phyloP scores from a whole-genome alignment of 148 eudicot species.

The Vaccinium myrtillus region DNA sequence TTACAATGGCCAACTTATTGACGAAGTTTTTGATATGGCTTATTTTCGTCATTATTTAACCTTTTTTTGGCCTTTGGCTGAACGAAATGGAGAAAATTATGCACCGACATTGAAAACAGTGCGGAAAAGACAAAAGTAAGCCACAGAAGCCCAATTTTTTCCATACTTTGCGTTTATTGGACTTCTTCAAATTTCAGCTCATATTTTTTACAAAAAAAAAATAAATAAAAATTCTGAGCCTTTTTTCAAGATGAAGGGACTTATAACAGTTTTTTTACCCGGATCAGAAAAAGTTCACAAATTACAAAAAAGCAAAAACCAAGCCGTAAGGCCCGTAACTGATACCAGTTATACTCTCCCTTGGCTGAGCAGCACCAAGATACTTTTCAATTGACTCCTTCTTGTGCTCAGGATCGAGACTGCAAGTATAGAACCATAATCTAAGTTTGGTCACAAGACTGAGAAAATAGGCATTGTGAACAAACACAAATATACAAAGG shows the following conservation, averaged over 20 bases:
- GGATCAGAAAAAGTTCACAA: neutral
- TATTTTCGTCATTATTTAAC: neutral
- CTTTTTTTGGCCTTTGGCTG: neutral
- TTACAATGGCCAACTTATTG: neutral
- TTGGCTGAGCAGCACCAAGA: slow-evolving; percentile 49
- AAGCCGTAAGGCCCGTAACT: neutral
- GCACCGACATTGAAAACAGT: neutral
- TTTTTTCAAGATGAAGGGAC: neutral
- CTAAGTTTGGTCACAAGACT: neutral
- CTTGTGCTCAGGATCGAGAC: slow-evolving; percentile 90
- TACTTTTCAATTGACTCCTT: slow-evolving; percentile 82
- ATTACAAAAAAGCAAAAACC: neutral
- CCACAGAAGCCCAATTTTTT: neutral
- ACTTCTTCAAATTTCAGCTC: neutral
- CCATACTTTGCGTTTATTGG: neutral
- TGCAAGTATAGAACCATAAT: slow-evolving; percentile 27
- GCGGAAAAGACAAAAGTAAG: neutral
- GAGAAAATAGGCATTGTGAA: neutral
- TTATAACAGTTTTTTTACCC: neutral
- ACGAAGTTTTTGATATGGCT: neutral
- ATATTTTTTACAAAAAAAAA: neutral
- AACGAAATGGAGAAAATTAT: neutral
- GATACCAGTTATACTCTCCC: slow-evolving; percentile 23
- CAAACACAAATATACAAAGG: neutral
- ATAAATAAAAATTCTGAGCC: neutral